Percentiles rank a stretch among this genome's conserved stretches.
These are phyloP conservation scores for Hemileccinum rubropunctum DNA, from an alignment of 768 basidiomycete genomes.

Conservation along the genomic window DNA sequence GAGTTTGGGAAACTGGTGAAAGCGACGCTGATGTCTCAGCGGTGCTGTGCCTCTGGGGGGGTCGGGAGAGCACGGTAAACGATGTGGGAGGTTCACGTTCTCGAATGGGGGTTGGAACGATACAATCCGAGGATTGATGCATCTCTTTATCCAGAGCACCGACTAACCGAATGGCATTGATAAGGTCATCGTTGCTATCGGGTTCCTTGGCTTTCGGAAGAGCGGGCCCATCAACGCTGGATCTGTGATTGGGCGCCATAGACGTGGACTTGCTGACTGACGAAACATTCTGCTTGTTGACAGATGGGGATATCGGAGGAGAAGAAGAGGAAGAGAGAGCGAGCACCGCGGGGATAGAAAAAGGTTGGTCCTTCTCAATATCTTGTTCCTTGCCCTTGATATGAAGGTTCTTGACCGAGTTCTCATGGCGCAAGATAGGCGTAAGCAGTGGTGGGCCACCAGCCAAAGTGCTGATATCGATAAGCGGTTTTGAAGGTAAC, in stretches of 20 bases:
- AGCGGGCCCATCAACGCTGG: slow-evolving; percentile 13
- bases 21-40: slow-evolving; percentile 12
- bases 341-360: slow-evolving; percentile 28
- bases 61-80: slow-evolving; percentile 63
- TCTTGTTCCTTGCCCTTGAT: slow-evolving; percentile 19
- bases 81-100: slow-evolving; percentile 52
- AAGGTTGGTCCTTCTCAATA: slow-evolving; percentile 25
- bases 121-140: slow-evolving; percentile 19
- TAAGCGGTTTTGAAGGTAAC: slow-evolving; percentile 42
- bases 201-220: slow-evolving; percentile 4
- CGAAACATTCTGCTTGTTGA: neutral
- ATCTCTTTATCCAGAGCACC: slow-evolving; percentile 24
- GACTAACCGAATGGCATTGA: slow-evolving; percentile 31
- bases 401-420: slow-evolving; percentile 25
- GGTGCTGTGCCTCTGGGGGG: slow-evolving; percentile 37
- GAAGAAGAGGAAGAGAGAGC: slow-evolving; percentile 18
- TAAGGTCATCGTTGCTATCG: slow-evolving; percentile 29
- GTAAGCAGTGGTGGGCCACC: slow-evolving; percentile 36
- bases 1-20: slow-evolving; percentile 10
- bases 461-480: slow-evolving; percentile 34
- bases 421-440: slow-evolving; percentile 29
- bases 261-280: neutral
- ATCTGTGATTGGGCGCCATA: slow-evolving; percentile 15
- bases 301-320: slow-evolving; percentile 17
- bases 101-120: slow-evolving; percentile 57